A percentile compares a stretch with the other conserved stretches of the same genome.
These are phyloP conservation scores for Myriosclerotinia curreyana DNA, from an alignment of 2,329 filamentous ascomycete species.

Conservation along the genomic window DNA sequence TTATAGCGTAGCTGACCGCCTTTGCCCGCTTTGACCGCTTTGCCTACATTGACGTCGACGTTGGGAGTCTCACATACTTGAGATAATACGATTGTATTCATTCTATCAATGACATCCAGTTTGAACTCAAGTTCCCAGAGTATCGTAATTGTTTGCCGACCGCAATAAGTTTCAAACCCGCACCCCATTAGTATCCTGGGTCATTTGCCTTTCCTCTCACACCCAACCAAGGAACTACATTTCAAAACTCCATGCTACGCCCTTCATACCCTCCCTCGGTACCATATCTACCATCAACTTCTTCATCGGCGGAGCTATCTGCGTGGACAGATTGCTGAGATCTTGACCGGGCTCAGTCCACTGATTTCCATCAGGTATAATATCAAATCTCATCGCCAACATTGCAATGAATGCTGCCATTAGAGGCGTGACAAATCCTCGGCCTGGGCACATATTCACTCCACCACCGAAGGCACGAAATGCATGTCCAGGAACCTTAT, in stretches of 20 bases:
- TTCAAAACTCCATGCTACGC: slow-evolving; percentile 13
- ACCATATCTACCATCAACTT: slow-evolving; percentile 14
- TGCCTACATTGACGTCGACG: no score
- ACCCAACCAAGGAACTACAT: neutral
- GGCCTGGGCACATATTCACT: slow-evolving; percentile 14
- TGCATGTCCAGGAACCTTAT: neutral
- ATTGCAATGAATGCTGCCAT: slow-evolving; percentile 6
- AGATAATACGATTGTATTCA: neutral
- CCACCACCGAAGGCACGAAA: slow-evolving; percentile 20
- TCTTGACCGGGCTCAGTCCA: slow-evolving; percentile 12
- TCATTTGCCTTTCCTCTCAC: neutral
- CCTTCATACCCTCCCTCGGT: neutral
- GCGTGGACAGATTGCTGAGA: slow-evolving; percentile 8
- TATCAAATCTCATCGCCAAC: slow-evolving; percentile 16
- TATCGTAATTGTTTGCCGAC: no score
- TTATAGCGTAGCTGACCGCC: neutral
- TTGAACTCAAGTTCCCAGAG: neutral
- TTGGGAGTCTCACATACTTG: no score
- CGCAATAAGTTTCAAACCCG: neutral
- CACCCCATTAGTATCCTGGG: neutral
- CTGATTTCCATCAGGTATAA: neutral
- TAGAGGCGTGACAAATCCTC: neutral
- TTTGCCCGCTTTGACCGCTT: no score
- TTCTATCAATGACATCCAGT: neutral
- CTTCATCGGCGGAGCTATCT: neutral